Evolutionary conservation across 192 early-diverging fungal species (phyloP).

Genomic region (Coemansia sp.): DNA sequence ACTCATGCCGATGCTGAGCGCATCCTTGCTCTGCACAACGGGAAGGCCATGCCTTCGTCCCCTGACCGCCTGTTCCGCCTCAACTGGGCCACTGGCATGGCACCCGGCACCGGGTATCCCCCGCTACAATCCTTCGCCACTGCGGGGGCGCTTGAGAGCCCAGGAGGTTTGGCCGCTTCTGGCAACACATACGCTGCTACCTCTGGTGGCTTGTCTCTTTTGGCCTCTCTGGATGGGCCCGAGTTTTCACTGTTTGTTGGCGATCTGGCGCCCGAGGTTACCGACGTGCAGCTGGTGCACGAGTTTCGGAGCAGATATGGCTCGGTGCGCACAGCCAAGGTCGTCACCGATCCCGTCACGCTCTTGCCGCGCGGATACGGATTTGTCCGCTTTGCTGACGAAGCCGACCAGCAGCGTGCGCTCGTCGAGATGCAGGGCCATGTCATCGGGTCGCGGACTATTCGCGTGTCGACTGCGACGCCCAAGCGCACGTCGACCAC

Average conservation of each 20-base stretch:
- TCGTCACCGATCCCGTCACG: slow-evolving; percentile 87
- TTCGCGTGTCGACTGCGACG: slow-evolving; percentile 89
- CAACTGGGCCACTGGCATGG: slow-evolving; percentile 95
- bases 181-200: neutral
- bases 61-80: slow-evolving; percentile 79
- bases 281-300: slow-evolving; percentile 68
- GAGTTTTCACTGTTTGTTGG: slow-evolving; percentile 97
- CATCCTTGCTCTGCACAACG: slow-evolving; percentile 74
- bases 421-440: slow-evolving; percentile 90
- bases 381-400: slow-evolving; percentile 91
- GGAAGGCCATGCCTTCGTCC: slow-evolving; percentile 80
- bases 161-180: neutral
- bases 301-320: slow-evolving; percentile 84
- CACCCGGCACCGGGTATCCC: neutral
- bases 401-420: slow-evolving; percentile 87
- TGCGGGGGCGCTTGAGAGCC: neutral
- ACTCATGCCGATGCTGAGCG: slow-evolving; percentile 68
- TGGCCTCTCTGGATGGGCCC: slow-evolving; percentile 56
- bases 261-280: slow-evolving; percentile 89
- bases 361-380: slow-evolving; percentile 88
- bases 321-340: slow-evolving; percentile 89
- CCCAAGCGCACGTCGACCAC: slow-evolving; percentile 47
- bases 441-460: slow-evolving; percentile 77
- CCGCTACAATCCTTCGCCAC: slow-evolving; percentile 6
- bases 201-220: slow-evolving; percentile 47